Evolutionary conservation across 1,284 basidiomycete genomes (phyloP).

Genomic region (Kwoniella shivajii): DNA sequence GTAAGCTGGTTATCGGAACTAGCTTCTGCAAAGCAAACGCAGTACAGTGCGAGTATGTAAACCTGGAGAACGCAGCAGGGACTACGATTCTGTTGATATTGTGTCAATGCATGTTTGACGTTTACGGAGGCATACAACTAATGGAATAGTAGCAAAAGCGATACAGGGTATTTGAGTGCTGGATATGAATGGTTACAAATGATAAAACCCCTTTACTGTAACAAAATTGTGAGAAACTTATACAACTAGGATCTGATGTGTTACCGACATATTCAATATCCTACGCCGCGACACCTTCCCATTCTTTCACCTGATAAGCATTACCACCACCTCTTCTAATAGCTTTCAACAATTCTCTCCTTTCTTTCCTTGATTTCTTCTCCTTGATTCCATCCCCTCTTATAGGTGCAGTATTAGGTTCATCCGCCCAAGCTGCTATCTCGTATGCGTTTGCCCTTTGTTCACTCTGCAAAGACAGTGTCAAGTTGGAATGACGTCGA

Average conservation of each 20-base stretch:
- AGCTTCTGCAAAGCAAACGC: too few species aligned
- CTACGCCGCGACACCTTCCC: constrained; percentile 45
- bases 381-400: constrained; percentile 9
- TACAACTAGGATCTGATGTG: too few species aligned
- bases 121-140: too few species aligned
- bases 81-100: too few species aligned
- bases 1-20: constrained; percentile 22
- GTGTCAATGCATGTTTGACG: too few species aligned
- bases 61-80: too few species aligned
- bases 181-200: too few species aligned
- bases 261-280: not conserved
- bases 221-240: too few species aligned
- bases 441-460: constrained; percentile 46
- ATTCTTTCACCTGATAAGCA: constrained; percentile 48
- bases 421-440: constrained; percentile 49
- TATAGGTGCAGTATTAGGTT: constrained; percentile 39
- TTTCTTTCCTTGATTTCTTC: constrained; percentile 29
- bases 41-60: too few species aligned
- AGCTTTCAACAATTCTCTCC: constrained; percentile 26
- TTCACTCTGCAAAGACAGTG: constrained; percentile 32
- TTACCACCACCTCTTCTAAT: constrained; percentile 45
- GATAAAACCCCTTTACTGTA: too few species aligned
- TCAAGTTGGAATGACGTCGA: constrained; percentile 33
- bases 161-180: not conserved
- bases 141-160: too few species aligned